Conservation (phyloP, 2,329 filamentous ascomycete species). For the Coniella lustricola region DNA sequence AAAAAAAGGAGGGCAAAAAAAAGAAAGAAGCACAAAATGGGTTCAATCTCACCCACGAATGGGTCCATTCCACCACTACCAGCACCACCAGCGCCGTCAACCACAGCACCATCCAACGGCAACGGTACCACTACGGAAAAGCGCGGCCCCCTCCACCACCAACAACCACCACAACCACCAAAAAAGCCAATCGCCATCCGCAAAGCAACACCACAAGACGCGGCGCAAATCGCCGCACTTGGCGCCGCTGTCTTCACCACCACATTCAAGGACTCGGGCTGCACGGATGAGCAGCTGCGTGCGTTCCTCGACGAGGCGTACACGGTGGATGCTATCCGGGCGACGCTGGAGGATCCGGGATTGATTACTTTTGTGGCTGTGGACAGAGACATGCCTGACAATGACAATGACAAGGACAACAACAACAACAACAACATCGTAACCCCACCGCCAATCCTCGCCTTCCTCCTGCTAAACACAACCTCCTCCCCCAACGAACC, state of each 20-base stretch:
- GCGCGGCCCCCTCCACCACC: too few relatives aligned
- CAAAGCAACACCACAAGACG: constrained; percentile 23
- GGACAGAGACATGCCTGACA: constrained; percentile 10
- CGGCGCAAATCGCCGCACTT: constrained; percentile 25
- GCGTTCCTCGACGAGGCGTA: constrained; percentile 33
- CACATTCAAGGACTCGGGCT: constrained; percentile 34
- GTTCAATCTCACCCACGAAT: too few relatives aligned
- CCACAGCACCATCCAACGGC: too few relatives aligned
- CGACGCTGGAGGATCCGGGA: constrained; percentile 21
- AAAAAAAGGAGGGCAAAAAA: too few relatives aligned
- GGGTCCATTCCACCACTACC: too few relatives aligned
- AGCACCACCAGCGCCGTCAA: too few relatives aligned
- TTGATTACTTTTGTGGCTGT: constrained; percentile 25
- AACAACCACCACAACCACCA: not conserved
- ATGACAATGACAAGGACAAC: not conserved
- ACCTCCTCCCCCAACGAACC: constrained; percentile 28
- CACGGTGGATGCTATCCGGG: constrained; percentile 20
- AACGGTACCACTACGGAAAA: too few relatives aligned
- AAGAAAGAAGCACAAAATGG: too few relatives aligned
- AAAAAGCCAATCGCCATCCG: constrained; percentile 18
- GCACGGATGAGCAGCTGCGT: constrained; percentile 29
- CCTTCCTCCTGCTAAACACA: constrained; percentile 34
- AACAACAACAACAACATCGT: not conserved
- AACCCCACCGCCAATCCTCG: constrained; percentile 29
- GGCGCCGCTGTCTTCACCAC: constrained; percentile 30